A percentile compares a stretch with the other conserved stretches of the same genome.
Conservation (phyloP, 441 rosid species). For the Aleurites moluccanus region DNA sequence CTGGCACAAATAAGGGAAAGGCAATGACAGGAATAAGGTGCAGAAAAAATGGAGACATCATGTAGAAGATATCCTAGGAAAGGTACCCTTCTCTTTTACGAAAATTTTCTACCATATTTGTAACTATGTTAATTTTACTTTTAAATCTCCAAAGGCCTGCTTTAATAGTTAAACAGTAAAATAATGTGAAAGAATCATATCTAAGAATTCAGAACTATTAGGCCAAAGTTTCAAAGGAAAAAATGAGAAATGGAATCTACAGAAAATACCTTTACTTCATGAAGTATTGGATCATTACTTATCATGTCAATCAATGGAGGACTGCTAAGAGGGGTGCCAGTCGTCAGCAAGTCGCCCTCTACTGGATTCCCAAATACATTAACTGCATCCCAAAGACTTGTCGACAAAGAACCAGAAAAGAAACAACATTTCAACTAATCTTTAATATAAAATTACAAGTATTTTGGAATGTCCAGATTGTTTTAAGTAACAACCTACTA, state of each 20-base stretch:
- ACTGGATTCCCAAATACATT: constrained; percentile 75
- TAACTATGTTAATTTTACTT: background rate
- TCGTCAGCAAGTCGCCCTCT: constrained; percentile 68
- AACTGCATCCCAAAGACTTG: constrained; percentile 85
- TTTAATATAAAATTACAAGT: constrained; percentile 3
- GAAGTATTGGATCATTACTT: constrained; percentile 90
- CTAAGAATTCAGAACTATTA: background rate
- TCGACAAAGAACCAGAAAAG: constrained; percentile 29
- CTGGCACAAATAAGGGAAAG: background rate
- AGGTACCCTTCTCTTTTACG: no score
- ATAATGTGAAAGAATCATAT: background rate
- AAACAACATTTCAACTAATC: constrained; percentile 7
- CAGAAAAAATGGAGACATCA: background rate
- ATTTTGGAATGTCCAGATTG: constrained; percentile 9
- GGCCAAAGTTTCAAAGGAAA: background rate
- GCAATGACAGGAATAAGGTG: background rate
- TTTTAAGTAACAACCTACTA: constrained; percentile 60
- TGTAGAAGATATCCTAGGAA: background rate
- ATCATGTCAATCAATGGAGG: constrained; percentile 92
- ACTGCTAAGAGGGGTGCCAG: constrained; percentile 76
- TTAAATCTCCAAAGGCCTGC: background rate
- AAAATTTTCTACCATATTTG: background rate
- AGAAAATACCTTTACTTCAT: constrained; percentile 73
- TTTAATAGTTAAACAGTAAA: background rate
- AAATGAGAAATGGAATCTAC: constrained; percentile 9